Conservation (phyloP, 2,329 filamentous ascomycete genomes). For the Colletotrichum truncatum region DNA sequence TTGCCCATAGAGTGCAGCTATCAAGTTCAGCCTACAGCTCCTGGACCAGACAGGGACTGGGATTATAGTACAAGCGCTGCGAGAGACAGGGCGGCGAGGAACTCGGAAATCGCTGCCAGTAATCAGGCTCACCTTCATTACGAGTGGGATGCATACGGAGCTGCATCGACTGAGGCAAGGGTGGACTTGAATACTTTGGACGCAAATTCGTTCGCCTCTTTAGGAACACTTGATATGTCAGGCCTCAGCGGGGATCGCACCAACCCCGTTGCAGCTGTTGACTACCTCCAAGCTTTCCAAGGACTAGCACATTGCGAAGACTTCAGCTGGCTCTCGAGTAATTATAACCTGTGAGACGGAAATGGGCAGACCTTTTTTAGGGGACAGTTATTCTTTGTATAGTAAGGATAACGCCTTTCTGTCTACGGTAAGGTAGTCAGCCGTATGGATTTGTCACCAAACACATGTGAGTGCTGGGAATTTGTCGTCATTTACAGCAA, state of each 20-base stretch:
- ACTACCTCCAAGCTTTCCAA: slow-evolving; percentile 5
- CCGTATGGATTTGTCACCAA: too few relatives aligned
- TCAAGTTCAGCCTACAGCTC: background rate
- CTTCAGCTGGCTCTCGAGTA: slow-evolving; percentile 9
- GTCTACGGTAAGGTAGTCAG: too few relatives aligned
- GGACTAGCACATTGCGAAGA: slow-evolving; percentile 10
- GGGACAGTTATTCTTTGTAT: too few relatives aligned
- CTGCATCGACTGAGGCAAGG: background rate
- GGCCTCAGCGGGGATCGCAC: background rate
- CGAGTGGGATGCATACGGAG: slow-evolving; percentile 8
- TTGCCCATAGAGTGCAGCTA: slow-evolving; percentile 14
- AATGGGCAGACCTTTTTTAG: too few relatives aligned
- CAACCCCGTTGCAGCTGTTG: background rate
- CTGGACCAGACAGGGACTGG: background rate
- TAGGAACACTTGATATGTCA: slow-evolving; percentile 4
- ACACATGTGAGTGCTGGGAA: too few relatives aligned
- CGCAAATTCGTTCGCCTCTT: background rate
- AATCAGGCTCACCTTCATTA: slow-evolving; percentile 1
- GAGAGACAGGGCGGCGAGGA: background rate
- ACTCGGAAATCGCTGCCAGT: background rate
- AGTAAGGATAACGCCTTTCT: too few relatives aligned
- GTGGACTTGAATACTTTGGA: background rate
- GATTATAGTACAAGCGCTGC: background rate
- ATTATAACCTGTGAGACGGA: background rate
- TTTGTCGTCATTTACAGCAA: too few relatives aligned